These are phyloP conservation scores for Murraya koenigii DNA, from an alignment of 345 rosid species.

Conservation along the genomic window DNA sequence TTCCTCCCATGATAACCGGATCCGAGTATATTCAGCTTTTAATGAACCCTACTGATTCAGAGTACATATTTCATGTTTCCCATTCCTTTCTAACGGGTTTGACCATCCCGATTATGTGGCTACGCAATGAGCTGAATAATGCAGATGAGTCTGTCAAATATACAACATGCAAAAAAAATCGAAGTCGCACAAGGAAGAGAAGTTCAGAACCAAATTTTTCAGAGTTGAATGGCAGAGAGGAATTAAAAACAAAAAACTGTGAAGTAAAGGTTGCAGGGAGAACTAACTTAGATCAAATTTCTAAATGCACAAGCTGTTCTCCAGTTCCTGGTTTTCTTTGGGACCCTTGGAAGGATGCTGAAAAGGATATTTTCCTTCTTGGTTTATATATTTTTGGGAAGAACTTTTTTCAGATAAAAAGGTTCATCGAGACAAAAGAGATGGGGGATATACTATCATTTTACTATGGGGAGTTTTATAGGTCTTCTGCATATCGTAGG, in stretches of 20 bases:
- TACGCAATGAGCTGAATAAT: conserved; percentile 28
- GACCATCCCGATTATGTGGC: conserved; percentile 51
- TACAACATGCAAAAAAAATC: conserved; percentile 29
- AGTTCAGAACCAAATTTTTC: conserved; percentile 17
- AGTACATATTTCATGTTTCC: conserved; percentile 25
- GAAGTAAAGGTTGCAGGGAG: conserved; percentile 18
- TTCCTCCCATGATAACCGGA: conserved; percentile 59
- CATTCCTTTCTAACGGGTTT: conserved; percentile 46
- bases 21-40: conserved; percentile 33
- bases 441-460: conserved; percentile 52
- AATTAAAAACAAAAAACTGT: conserved; percentile 31
- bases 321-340: conserved; percentile 35
- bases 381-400: conserved; percentile 61
- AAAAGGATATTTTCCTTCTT: conserved; percentile 52
- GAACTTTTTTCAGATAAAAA: conserved; percentile 42
- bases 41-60: conserved; percentile 37
- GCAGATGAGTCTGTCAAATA: conserved; percentile 37
- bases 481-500: conserved; percentile 41
- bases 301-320: conserved; percentile 5
- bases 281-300: conserved; percentile 9
- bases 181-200: conserved; percentile 30
- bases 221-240: conserved; percentile 20
- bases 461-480: conserved; percentile 62
- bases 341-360: conserved; percentile 45
- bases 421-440: conserved; percentile 44